Percentiles rank a stretch among this genome's conserved stretches.
Evolutionary conservation across 768 basidiomycete genomes (phyloP).

Genomic region (Leccinum aurantiacum): DNA sequence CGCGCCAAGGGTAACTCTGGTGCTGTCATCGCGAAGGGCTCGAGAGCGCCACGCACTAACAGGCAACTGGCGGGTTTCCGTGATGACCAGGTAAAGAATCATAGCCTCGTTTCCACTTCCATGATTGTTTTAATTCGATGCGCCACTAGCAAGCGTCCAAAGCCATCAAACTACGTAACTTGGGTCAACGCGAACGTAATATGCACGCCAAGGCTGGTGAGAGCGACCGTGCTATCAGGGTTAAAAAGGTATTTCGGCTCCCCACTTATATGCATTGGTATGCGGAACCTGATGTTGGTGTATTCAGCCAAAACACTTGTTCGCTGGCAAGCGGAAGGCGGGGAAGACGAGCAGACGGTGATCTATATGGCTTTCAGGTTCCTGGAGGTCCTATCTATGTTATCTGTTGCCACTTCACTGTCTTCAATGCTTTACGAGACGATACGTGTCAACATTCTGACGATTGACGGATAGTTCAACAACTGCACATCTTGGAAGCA

Average conservation of each 20-base stretch:
- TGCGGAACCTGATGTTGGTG: conserved; percentile 7
- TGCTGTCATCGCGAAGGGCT: conserved; percentile 45
- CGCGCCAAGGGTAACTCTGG: conserved; percentile 64
- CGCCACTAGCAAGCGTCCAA: conserved; percentile 69
- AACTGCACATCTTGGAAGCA: not conserved
- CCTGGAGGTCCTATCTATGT: not conserved
- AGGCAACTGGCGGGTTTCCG: conserved; percentile 79
- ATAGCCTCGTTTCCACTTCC: not conserved
- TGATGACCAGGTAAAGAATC: conserved; percentile 53
- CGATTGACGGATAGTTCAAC: not conserved
- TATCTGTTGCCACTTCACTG: conserved; percentile 6
- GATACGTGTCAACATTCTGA: not conserved
- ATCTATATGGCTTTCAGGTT: conserved; percentile 14
- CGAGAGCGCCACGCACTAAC: conserved; percentile 66
- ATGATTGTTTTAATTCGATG: not conserved
- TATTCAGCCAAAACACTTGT: conserved; percentile 80
- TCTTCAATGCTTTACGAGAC: conserved; percentile 3
- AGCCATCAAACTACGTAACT: conserved; percentile 79
- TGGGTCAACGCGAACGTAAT: conserved; percentile 85
- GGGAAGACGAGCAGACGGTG: conserved; percentile 82
- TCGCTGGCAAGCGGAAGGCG: conserved; percentile 78
- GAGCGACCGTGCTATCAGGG: conserved; percentile 76
- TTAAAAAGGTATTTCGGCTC: conserved; percentile 69
- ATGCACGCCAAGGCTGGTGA: conserved; percentile 90
- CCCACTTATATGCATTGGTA: not conserved